Evolutionary conservation across 345 rosid genomes (phyloP).

Genomic region (Populus nigra): DNA sequence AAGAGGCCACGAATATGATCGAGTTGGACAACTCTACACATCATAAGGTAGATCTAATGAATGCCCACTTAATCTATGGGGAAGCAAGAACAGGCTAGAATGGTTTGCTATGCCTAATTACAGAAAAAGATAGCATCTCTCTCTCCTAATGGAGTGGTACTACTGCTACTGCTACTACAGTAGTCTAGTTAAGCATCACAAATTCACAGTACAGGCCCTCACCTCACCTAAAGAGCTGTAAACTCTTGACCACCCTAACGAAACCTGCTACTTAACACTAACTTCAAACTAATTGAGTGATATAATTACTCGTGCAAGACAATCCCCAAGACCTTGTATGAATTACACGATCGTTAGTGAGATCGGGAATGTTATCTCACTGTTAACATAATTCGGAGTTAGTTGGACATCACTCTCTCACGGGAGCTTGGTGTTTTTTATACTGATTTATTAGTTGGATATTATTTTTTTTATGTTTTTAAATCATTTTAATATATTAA

Average conservation of each 20-base stretch:
- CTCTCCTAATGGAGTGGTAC: background rate
- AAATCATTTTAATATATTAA: too few species aligned
- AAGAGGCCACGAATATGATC: background rate
- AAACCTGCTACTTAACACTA: background rate
- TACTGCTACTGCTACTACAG: background rate
- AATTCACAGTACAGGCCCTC: too few species aligned
- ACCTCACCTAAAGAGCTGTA: background rate
- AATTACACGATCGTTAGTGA: background rate
- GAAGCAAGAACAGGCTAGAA: background rate
- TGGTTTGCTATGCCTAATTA: background rate
- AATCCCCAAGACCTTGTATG: background rate
- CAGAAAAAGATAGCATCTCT: background rate
- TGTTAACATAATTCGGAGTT: background rate
- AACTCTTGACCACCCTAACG: background rate
- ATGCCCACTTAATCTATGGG: background rate
- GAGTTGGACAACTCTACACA: background rate
- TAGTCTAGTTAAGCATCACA: background rate
- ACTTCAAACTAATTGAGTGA: background rate
- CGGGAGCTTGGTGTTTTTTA: too few species aligned
- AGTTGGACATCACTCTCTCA: background rate
- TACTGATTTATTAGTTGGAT: too few species aligned
- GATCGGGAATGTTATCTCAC: background rate
- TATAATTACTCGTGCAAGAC: background rate
- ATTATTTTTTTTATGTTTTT: too few species aligned
- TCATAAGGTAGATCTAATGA: background rate